A percentile compares a stretch with the other conserved stretches of the same genome.
These are phyloP conservation scores for Glycine latifolia DNA, from an alignment of 306 rosid genomes.

Conservation along the genomic window DNA sequence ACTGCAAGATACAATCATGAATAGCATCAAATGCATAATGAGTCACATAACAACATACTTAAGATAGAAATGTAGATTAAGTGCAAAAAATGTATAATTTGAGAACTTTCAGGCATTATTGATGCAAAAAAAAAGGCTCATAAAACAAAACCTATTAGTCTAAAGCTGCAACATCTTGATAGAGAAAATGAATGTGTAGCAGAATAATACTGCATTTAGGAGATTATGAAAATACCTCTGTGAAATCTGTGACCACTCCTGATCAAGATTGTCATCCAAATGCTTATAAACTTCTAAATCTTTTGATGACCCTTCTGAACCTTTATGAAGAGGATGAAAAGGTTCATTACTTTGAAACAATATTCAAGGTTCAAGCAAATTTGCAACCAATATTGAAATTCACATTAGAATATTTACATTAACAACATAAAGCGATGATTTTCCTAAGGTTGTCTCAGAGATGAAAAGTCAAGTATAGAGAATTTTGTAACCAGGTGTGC, in stretches of 20 bases:
- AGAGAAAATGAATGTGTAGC: slow-evolving; percentile 17
- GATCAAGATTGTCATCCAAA: slow-evolving; percentile 58
- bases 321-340: slow-evolving; percentile 44
- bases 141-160: slow-evolving; percentile 28
- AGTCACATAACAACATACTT: slow-evolving; percentile 6
- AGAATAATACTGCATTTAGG: slow-evolving; percentile 32
- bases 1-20: slow-evolving; percentile 61
- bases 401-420: not conserved
- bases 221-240: slow-evolving; percentile 60
- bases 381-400: slow-evolving; percentile 11
- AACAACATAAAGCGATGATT: slow-evolving; percentile 8
- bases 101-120: slow-evolving; percentile 31
- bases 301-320: slow-evolving; percentile 53
- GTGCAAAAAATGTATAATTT: slow-evolving; percentile 24
- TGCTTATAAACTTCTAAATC: slow-evolving; percentile 54
- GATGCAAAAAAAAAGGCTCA: not conserved
- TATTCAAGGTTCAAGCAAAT: slow-evolving; percentile 9
- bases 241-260: slow-evolving; percentile 77
- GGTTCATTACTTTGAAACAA: slow-evolving; percentile 22
- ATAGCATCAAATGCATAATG: slow-evolving; percentile 33
- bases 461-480: not conserved
- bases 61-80: slow-evolving; percentile 29
- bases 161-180: not conserved
- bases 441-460: slow-evolving; percentile 12
- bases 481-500: slow-evolving; percentile 6